Base-by-base conservation (phyloP, 2,329 filamentous ascomycete species). In the Periconia sp. region DNA sequence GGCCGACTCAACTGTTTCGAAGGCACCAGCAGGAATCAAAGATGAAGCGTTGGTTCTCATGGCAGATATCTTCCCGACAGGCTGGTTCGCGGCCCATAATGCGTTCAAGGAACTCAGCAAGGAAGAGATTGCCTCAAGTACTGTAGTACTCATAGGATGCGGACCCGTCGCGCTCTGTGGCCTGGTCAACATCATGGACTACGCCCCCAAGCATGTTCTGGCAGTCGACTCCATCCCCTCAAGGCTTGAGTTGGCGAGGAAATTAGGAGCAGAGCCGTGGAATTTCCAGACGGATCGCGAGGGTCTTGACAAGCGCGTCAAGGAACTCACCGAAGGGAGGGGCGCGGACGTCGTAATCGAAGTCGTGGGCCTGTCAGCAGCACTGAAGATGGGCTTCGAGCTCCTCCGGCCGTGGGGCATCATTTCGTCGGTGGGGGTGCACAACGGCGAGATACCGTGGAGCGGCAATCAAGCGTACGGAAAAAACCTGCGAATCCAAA, bases 1-100 rank as follows among this genome's bases (percentile, higher is more conserved):
- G 40, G 91, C 91, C 9, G 90, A 95, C 61, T 83, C 84, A 24
- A 95, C 89, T 1, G 82, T 86, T n/a, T 80, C 91, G 62, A 86
- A 85, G 59, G 86, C 89, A 0, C 87, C 88, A 0, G 70, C 81
- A 2, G 82, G 79, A 7, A 86, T 95, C 44, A 82, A 86, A 15
- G 86, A 92, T 55, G 81, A 87, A 52, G 84, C 84, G 24, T 77
- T 95, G 35, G 84, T 95, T 5, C 79, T 96, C 18, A 95, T 96
- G 91, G 90, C 89, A 12, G 91, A 96, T 64, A 95, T 96, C 59
- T 95, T 94, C 70, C 91, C 91, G 21, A 80, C 77, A 0, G 88
- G 92, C 6, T 95, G 84, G 72, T 95, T 92, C 57, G 91, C 89
- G 5, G 88, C 88, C 4, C 79, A 80, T 43, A 94, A 90, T 61